These are phyloP conservation scores for Fusarium chuoi DNA, from an alignment of 2,329 filamentous ascomycete species.

Conservation along the genomic window DNA sequence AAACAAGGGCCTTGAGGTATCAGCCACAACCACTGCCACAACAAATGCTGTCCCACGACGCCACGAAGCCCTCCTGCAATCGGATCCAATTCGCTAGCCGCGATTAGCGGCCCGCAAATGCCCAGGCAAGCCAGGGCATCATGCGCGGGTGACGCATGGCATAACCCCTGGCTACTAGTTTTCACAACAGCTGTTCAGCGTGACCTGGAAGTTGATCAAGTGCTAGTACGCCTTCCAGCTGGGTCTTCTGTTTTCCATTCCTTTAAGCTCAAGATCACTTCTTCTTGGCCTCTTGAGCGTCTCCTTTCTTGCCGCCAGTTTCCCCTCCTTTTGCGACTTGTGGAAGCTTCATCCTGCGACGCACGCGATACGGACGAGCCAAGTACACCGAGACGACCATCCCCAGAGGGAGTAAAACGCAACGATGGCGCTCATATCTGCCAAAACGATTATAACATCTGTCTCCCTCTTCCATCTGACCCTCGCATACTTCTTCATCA, in stretches of 20 bases:
- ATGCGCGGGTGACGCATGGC: slow-evolving; percentile 34
- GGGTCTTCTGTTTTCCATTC: background rate
- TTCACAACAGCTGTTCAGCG: slow-evolving; percentile 19
- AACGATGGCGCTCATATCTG: slow-evolving; percentile 83
- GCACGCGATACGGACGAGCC: background rate
- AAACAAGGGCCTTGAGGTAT: background rate
- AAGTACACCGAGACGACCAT: background rate
- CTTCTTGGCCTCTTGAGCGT: background rate
- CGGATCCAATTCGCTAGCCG: slow-evolving; percentile 13
- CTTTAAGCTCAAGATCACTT: background rate
- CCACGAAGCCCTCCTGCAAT: slow-evolving; percentile 15
- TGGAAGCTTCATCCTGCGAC: background rate
- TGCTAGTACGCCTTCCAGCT: background rate
- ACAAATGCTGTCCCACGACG: background rate
- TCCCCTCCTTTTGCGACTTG: background rate
- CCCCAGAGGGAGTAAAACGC: background rate
- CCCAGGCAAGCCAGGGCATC: background rate
- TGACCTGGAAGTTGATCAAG: slow-evolving; percentile 29
- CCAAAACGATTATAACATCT: slow-evolving; percentile 81
- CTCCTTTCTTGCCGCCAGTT: background rate
- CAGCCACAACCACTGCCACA: slow-evolving; percentile 22
- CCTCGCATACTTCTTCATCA: slow-evolving; percentile 84
- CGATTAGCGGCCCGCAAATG: slow-evolving; percentile 3
- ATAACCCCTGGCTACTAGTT: slow-evolving; percentile 9
- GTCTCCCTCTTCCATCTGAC: slow-evolving; percentile 87